These are phyloP conservation scores for Penicillium chermesinum DNA, from an alignment of 495 filamentous ascomycete species.

Conservation along the genomic window DNA sequence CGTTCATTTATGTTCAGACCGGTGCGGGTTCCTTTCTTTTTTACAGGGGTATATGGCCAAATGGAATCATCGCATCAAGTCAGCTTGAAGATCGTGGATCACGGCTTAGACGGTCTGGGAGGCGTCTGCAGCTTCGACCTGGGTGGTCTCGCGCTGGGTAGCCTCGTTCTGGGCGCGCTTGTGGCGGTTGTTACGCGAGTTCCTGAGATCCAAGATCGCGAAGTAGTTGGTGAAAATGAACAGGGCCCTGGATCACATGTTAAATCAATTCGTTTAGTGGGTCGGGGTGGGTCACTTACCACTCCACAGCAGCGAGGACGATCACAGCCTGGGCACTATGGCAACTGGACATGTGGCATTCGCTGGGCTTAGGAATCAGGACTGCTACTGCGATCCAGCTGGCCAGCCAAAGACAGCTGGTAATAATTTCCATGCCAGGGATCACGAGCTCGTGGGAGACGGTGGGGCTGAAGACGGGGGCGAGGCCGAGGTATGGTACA, in stretches of 20 bases:
- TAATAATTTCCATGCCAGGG: conserved; percentile 18
- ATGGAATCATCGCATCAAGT: not conserved
- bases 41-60: not conserved
- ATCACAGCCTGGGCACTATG: conserved; percentile 35
- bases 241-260: conserved; percentile 29
- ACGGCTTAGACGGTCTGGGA: not conserved
- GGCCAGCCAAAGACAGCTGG: conserved; percentile 50
- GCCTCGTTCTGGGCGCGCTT: not conserved
- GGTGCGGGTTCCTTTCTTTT: not conserved
- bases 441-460: conserved; percentile 47
- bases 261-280: conserved; percentile 1
- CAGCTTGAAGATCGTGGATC: not conserved
- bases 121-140: not conserved
- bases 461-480: conserved; percentile 49
- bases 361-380: conserved; percentile 39
- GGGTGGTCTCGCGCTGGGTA: not conserved
- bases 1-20: not conserved
- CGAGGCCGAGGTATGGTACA: conserved; percentile 56
- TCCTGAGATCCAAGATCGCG: conserved; percentile 14
- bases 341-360: conserved; percentile 44
- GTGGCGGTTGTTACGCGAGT: conserved; percentile 5
- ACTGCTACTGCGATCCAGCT: conserved; percentile 66
- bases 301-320: conserved; percentile 45
- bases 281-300: conserved; percentile 34
- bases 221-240: conserved; percentile 19